Evolutionary conservation across 1,139 yeast genomes (phyloP).

Genomic region (Debaryomycetaceae sp.): DNA sequence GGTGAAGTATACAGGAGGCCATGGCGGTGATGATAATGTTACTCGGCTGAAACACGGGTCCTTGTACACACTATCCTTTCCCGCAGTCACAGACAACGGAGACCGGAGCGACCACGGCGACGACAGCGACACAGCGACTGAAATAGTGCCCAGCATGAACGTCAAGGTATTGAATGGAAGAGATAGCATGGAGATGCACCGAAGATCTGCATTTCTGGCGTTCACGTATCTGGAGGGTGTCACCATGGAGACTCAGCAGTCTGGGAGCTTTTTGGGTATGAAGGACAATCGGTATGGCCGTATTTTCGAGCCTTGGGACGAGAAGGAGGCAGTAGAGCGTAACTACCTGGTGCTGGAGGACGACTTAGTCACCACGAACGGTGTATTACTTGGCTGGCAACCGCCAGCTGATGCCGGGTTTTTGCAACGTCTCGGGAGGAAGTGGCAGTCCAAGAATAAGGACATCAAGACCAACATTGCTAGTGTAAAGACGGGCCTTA

Average conservation of each 20-base stretch:
- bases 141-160: not conserved
- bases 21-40: not conserved
- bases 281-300: not conserved
- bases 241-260: not conserved
- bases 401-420: not conserved
- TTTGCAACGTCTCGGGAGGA: not conserved
- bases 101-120: not conserved
- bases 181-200: not conserved
- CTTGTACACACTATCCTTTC: not conserved
- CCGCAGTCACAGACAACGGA: not conserved
- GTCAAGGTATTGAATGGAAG: not conserved
- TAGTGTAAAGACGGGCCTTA: not conserved
- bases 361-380: not conserved
- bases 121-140: not conserved
- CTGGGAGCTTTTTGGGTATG: not conserved
- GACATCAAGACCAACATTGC: not conserved
- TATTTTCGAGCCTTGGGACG: not conserved
- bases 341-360: not conserved
- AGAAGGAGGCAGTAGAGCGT: not conserved
- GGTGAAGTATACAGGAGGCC: constrained; percentile 2
- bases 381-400: not conserved
- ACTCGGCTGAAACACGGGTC: not conserved
- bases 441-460: not conserved
- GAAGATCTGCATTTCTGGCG: not conserved
- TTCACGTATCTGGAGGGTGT: not conserved